phyloP scores from a whole-genome alignment of 768 basidiomycete genomes.

The Chalciporus chontae region DNA sequence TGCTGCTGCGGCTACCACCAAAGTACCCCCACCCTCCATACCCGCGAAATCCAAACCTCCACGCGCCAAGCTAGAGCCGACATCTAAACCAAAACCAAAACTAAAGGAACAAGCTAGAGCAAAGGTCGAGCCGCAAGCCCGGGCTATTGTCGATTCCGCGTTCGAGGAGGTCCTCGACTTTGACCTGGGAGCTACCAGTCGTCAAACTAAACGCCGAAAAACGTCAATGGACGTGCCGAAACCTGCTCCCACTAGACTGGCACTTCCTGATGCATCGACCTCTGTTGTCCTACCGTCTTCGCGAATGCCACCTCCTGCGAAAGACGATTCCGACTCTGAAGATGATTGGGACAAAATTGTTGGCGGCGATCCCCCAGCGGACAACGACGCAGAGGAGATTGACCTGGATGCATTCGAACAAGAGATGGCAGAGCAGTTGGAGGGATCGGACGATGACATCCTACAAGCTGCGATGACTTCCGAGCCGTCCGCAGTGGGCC shows the following conservation, averaged over 20 bases:
- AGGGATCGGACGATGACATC: conserved; percentile 49
- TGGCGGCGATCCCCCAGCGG: conserved; percentile 20
- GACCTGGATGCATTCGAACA: conserved; percentile 34
- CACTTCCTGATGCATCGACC: conserved; percentile 36
- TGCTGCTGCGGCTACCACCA: conserved; percentile 7
- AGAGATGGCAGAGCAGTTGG: conserved; percentile 35
- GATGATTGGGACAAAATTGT: conserved; percentile 53
- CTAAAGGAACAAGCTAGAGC: conserved; percentile 20
- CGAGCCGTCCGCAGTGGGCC: conserved; percentile 30
- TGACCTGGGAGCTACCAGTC: conserved; percentile 47
- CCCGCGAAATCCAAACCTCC: conserved; percentile 34
- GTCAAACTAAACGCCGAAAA: conserved; percentile 32
- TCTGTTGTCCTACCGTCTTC: conserved; percentile 30
- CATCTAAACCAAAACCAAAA: conserved; percentile 26
- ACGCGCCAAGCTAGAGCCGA: conserved; percentile 20
- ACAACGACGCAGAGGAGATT: conserved; percentile 32
- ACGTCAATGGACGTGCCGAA: conserved; percentile 21
- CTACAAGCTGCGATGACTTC: conserved; percentile 40
- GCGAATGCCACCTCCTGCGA: conserved; percentile 23
- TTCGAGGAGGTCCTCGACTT: conserved; percentile 48
- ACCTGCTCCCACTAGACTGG: conserved; percentile 26
- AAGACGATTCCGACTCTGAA: conserved; percentile 41
- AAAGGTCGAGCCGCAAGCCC: conserved; percentile 20
- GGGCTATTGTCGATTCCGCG: conserved; percentile 26
- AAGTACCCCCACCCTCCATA: conserved; percentile 19